Evolutionary conservation across 2,329 filamentous ascomycete genomes (phyloP), one percentile per base, ranked within the genome.

Genomic region (Graphiopsis chlorocephala): DNA sequence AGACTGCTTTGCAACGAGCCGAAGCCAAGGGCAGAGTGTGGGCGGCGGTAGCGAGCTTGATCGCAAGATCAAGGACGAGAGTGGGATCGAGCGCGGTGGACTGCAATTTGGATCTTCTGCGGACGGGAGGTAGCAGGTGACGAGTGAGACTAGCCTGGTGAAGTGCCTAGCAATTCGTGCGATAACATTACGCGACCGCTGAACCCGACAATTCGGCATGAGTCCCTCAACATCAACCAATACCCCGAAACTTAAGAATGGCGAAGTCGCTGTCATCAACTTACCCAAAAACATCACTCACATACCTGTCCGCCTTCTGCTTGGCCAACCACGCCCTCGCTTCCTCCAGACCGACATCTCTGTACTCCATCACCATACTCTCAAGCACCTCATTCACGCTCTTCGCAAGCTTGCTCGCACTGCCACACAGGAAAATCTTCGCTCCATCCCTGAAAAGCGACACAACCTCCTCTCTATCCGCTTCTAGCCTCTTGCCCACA

Each of bases 401-500:
- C 79, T 62, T 81, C 73, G 1, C 81, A 80, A 14, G 82, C 77
- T 45, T 72, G 70, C 33, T 72, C 56, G 69, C 69, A 62, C 84
- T 86, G 4, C 89, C 89, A 71, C 89, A 91, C 1, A 90, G 82
- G 70, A 85, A 91, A 0, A 89, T 76, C 70, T 84, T 84, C 0
- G 87, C 83, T 0, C 82, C 83, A 4, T 73, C 67, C 0, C 78
- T 74, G 64, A 83, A 85, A 53, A 85, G 68, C 17, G 76, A 72
- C 10, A 78, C 71, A 2, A 84, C 68, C 7, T 82, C 78, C 6
- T 76, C 73, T 0, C 79, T 72, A 28, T 86, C 82, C 26, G 77
- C 75, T 66, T 79, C 79, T 65, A 86, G 69, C 20, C 79, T 71
- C 50, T 86, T 82, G 66, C 85, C 82, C 3, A 85, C 82, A 66